These are phyloP conservation scores for Podospora sp. DNA, from an alignment of 495 filamentous ascomycete species.

Conservation along the genomic window DNA sequence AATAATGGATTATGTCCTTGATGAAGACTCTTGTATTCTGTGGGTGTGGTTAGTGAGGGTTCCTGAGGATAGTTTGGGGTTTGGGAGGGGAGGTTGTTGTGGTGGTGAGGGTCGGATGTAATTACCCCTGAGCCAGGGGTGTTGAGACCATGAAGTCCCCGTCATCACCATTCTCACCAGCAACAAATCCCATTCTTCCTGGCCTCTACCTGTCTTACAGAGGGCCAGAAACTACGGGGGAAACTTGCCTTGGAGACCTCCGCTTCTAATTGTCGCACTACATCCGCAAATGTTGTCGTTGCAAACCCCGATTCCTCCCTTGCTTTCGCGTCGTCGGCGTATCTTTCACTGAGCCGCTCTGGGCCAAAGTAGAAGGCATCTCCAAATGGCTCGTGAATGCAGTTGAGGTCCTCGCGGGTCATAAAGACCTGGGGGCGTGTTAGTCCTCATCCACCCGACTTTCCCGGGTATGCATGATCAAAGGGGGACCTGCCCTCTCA, in stretches of 20 bases:
- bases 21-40: constrained; percentile 89
- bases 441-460: constrained; percentile 7
- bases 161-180: too few relatives aligned
- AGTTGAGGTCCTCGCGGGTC: constrained; percentile 80
- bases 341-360: constrained; percentile 78
- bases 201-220: too few relatives aligned
- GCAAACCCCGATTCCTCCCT: constrained; percentile 75
- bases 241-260: constrained; percentile 49
- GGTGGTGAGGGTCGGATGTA: neutral
- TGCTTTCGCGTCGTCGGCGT: constrained; percentile 68
- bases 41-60: neutral
- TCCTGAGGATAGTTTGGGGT: neutral
- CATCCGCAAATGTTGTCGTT: constrained; percentile 71
- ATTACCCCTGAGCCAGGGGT: neutral
- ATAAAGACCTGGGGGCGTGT: constrained; percentile 75
- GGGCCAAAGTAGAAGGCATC: constrained; percentile 96
- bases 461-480: constrained; percentile 6
- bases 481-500: constrained; percentile 68
- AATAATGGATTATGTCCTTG: constrained; percentile 94
- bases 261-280: constrained; percentile 69
- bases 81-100: neutral
- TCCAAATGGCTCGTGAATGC: constrained; percentile 93
- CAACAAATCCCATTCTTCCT: neutral
- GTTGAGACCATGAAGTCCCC: neutral
- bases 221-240: constrained; percentile 6